Conservation (phyloP, 768 basidiomycete species). For the Mycena vulgaris region DNA sequence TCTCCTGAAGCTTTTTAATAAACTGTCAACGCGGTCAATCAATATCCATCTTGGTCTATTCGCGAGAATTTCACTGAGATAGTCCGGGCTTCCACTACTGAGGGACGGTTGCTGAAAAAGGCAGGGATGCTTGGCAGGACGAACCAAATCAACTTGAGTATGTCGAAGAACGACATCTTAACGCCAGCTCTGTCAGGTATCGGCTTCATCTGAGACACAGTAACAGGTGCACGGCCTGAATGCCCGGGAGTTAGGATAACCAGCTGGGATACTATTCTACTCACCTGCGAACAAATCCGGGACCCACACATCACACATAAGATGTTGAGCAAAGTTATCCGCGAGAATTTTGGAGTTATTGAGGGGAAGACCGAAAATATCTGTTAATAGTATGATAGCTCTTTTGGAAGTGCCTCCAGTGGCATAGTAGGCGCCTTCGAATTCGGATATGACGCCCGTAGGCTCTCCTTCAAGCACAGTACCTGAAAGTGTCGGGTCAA, state of each 20-base stretch:
- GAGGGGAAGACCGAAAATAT: conserved; percentile 57
- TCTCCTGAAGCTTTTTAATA: conserved; percentile 52
- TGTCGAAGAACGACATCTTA: conserved; percentile 46
- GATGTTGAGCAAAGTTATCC: conserved; percentile 52
- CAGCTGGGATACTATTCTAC: too few relatives aligned
- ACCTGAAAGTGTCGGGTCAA: conserved; percentile 36
- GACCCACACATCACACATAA: conserved; percentile 62
- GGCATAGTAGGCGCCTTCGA: conserved; percentile 52
- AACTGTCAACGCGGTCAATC: conserved; percentile 46
- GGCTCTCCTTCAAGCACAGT: conserved; percentile 54
- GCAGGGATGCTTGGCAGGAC: conserved; percentile 47
- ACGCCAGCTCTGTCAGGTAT: conserved; percentile 52
- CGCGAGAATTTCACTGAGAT: conserved; percentile 45
- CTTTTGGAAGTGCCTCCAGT: conserved; percentile 41
- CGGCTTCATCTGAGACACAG: not conserved
- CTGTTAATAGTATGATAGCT: conserved; percentile 58
- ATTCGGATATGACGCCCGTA: conserved; percentile 44
- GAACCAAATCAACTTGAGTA: conserved; percentile 45
- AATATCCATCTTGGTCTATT: not conserved
- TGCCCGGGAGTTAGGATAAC: too few relatives aligned
- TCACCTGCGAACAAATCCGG: conserved; percentile 62
- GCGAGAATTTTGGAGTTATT: conserved; percentile 60
- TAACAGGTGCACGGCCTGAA: conserved; percentile 30
- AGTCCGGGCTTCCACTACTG: conserved; percentile 50
- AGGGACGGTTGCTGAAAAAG: conserved; percentile 50